Evolutionary conservation across 768 basidiomycete genomes (phyloP).

Genomic region (Mycena floridula): DNA sequence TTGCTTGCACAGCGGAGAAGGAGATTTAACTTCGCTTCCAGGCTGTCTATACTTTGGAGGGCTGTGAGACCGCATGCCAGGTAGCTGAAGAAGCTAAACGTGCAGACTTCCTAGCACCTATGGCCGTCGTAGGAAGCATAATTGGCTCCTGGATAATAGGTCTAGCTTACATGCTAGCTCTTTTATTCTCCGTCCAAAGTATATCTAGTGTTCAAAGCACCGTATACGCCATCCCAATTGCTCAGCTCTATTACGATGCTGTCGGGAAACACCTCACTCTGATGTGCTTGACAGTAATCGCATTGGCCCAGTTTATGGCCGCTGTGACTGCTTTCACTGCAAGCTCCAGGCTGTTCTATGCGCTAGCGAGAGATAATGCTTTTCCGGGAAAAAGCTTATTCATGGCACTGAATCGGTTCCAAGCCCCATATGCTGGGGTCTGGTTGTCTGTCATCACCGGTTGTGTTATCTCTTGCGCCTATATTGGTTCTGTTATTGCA

Average conservation of each 20-base stretch:
- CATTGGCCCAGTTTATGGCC: slow-evolving; percentile 46
- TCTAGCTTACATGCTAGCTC: slow-evolving; percentile 50
- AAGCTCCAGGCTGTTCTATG: slow-evolving; percentile 51
- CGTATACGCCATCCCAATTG: slow-evolving; percentile 50
- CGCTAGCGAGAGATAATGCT: slow-evolving; percentile 48
- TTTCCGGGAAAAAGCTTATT: slow-evolving; percentile 40
- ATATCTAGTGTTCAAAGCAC: slow-evolving; percentile 44
- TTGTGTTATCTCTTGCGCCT: slow-evolving; percentile 50
- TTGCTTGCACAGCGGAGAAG: no score
- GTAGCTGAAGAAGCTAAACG: slow-evolving; percentile 54
- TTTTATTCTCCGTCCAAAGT: slow-evolving; percentile 52
- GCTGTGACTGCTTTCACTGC: slow-evolving; percentile 54
- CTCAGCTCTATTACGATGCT: slow-evolving; percentile 51
- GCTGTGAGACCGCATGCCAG: slow-evolving; percentile 60
- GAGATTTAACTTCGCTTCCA: slow-evolving; percentile 7
- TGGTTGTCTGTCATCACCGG: slow-evolving; percentile 49
- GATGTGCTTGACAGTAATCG: slow-evolving; percentile 45
- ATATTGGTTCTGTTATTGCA: slow-evolving; percentile 50
- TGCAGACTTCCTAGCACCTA: slow-evolving; percentile 50
- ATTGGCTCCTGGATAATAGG: slow-evolving; percentile 53
- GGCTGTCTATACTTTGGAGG: slow-evolving; percentile 57
- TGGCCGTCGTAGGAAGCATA: slow-evolving; percentile 51
- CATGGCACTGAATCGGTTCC: slow-evolving; percentile 44
- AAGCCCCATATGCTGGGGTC: slow-evolving; percentile 50
- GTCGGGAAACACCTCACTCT: slow-evolving; percentile 39